Evolutionary conservation across 805 yeast genomes (phyloP).

Genomic region (Gaillardinia entomophila): DNA sequence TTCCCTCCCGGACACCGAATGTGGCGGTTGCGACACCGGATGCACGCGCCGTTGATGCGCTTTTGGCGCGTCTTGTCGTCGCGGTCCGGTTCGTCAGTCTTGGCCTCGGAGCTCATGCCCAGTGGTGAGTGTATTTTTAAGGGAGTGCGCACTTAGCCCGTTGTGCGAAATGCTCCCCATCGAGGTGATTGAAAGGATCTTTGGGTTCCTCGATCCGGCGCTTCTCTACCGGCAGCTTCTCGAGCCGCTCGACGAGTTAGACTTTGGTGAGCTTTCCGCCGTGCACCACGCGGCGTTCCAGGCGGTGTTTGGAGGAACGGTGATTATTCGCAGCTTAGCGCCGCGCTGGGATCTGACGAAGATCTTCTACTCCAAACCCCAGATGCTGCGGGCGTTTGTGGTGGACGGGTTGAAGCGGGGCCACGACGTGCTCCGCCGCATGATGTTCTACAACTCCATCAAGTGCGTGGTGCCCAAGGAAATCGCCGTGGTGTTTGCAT

Average conservation of each 20-base stretch:
- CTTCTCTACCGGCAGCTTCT: conserved; percentile 6
- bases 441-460: conserved; percentile 3
- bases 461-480: conserved; percentile 3
- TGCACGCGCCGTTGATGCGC: conserved; percentile 44
- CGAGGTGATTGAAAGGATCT: conserved; percentile 5
- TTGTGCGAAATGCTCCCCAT: no score
- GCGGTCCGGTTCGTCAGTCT: no score
- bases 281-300: conserved; percentile 5
- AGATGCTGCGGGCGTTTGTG: conserved; percentile 2
- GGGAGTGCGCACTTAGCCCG: no score
- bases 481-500: conserved; percentile 1
- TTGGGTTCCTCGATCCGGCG: conserved; percentile 3
- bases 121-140: no score
- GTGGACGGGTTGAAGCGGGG: conserved; percentile 5
- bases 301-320: conserved; percentile 1
- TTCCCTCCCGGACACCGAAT: conserved; percentile 75
- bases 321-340: conserved; percentile 2
- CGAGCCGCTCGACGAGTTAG: conserved; percentile 1
- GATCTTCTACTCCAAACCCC: conserved; percentile 3
- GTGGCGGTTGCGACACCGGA: conserved; percentile 65
- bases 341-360: conserved; percentile 1
- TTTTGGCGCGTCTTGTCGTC: conserved; percentile 12
- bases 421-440: conserved; percentile 3
- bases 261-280: conserved; percentile 1
- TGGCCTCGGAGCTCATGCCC: no score